phyloP scores from a whole-genome alignment of 2,329 filamentous ascomycete species.

The Colletotrichum liaoningense region DNA sequence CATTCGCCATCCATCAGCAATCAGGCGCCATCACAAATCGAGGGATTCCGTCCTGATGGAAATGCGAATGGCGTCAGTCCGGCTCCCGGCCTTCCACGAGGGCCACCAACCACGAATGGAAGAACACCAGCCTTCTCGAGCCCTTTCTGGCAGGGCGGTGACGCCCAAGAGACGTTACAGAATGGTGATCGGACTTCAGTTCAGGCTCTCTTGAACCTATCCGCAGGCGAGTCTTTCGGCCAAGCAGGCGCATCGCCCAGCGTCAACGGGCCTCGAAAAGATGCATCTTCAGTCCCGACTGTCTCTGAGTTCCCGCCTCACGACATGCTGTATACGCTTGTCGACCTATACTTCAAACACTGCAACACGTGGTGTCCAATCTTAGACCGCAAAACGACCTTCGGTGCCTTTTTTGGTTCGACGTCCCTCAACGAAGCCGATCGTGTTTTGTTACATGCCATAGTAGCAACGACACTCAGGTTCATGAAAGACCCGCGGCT shows the following conservation, averaged over 20 bases:
- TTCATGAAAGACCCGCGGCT: conserved; percentile 54
- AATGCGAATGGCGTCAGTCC: conserved; percentile 39
- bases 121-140: conserved; percentile 55
- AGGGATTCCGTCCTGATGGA: conserved; percentile 38
- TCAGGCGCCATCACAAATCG: conserved; percentile 47
- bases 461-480: conserved; percentile 54
- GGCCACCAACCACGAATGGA: conserved; percentile 41
- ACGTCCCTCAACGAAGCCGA: conserved; percentile 53
- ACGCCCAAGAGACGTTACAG: conserved; percentile 44
- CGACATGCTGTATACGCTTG: conserved; percentile 68
- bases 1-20: conserved; percentile 49
- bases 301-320: conserved; percentile 67
- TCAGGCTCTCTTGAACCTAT: conserved; percentile 37
- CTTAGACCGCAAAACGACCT: conserved; percentile 55
- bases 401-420: conserved; percentile 53
- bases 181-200: conserved; percentile 37
- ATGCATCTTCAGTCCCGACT: conserved; percentile 47
- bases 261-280: conserved; percentile 35
- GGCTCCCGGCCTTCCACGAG: conserved; percentile 32
- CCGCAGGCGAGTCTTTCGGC: conserved; percentile 29
- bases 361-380: conserved; percentile 70
- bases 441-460: conserved; percentile 55
- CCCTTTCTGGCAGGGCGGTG: conserved; percentile 42
- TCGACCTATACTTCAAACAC: conserved; percentile 73
- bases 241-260: conserved; percentile 14